Evolutionary conservation across 306 rosid genomes (phyloP).

Genomic region (Senna siamea): DNA sequence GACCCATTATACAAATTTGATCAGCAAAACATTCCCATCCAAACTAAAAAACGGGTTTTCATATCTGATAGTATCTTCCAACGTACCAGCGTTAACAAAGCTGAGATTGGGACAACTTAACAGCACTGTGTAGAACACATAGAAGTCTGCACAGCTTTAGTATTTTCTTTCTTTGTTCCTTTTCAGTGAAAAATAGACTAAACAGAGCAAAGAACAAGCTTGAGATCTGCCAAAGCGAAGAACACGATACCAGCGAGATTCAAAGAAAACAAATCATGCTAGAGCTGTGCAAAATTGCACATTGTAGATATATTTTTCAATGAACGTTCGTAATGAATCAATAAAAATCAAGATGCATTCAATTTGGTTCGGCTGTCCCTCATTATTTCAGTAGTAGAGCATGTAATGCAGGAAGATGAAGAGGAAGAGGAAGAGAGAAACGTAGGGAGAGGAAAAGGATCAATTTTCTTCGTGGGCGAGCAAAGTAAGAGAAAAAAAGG

Average conservation of each 20-base stretch:
- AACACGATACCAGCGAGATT: not conserved
- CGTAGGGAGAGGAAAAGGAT: conserved; percentile 1
- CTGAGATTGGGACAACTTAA: not conserved
- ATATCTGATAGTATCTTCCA: not conserved
- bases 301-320: not conserved
- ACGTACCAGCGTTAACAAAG: conserved; percentile 10
- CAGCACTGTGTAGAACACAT: not conserved
- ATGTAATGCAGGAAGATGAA: conserved; percentile 43
- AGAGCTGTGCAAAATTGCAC: conserved; percentile 22
- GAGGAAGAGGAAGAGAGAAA: not conserved
- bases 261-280: conserved; percentile 19
- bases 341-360: conserved; percentile 23
- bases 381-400: conserved; percentile 11
- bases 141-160: not conserved
- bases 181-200: not conserved
- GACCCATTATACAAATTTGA: not conserved
- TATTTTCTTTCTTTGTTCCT: not conserved
- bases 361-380: conserved; percentile 26
- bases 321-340: conserved; percentile 3
- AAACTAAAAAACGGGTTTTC: conserved; percentile 9
- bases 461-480: not conserved
- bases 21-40: conserved; percentile 16
- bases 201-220: conserved; percentile 4
- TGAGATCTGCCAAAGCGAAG: not conserved
- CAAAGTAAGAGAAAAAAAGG: conserved; percentile 17